These are phyloP conservation scores for Ustilago tritici DNA, from an alignment of 1,284 basidiomycete genomes.

Conservation along the genomic window DNA sequence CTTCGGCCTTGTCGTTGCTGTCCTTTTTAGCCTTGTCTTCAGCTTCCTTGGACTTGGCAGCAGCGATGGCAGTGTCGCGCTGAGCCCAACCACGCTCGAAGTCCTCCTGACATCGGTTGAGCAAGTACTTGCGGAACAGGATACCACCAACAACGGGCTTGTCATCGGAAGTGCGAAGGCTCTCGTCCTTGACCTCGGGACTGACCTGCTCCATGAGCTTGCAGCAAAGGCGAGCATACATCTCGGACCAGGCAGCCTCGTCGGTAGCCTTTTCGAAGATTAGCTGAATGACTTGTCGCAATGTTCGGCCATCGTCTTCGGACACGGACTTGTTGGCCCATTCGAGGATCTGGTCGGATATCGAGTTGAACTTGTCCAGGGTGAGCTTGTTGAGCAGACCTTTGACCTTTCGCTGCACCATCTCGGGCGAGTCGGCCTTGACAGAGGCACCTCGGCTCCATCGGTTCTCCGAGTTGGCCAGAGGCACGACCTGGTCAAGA, in stretches of 20 bases:
- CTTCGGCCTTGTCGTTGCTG: slow-evolving; percentile 71
- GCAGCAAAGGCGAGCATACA: slow-evolving; percentile 93
- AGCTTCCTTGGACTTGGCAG: slow-evolving; percentile 73
- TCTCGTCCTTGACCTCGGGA: slow-evolving; percentile 84
- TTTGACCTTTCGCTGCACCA: slow-evolving; percentile 94
- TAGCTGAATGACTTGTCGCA: slow-evolving; percentile 93
- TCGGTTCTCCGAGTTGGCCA: slow-evolving; percentile 82
- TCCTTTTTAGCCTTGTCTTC: slow-evolving; percentile 74
- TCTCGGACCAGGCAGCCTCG: slow-evolving; percentile 93
- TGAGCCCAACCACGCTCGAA: slow-evolving; percentile 85
- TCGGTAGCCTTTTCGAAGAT: slow-evolving; percentile 98
- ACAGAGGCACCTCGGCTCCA: slow-evolving; percentile 74
- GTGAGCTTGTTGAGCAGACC: slow-evolving; percentile 94
- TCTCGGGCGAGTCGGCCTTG: slow-evolving; percentile 78
- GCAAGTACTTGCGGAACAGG: slow-evolving; percentile 87
- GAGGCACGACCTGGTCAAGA: slow-evolving; percentile 76
- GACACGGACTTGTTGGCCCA: slow-evolving; percentile 94
- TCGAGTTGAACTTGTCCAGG: slow-evolving; percentile 95
- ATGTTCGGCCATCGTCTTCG: slow-evolving; percentile 91
- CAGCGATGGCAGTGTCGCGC: slow-evolving; percentile 73
- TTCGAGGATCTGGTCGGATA: slow-evolving; percentile 88
- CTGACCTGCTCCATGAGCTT: slow-evolving; percentile 93
- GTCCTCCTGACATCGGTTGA: slow-evolving; percentile 92
- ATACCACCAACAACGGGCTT: slow-evolving; percentile 86
- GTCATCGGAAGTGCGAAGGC: slow-evolving; percentile 76